Percentiles rank a stretch among this genome's conserved stretches.
Evolutionary conservation across 1,139 yeast genomes (phyloP).

Genomic region (Nakaseomyces kungkrabaensis): DNA sequence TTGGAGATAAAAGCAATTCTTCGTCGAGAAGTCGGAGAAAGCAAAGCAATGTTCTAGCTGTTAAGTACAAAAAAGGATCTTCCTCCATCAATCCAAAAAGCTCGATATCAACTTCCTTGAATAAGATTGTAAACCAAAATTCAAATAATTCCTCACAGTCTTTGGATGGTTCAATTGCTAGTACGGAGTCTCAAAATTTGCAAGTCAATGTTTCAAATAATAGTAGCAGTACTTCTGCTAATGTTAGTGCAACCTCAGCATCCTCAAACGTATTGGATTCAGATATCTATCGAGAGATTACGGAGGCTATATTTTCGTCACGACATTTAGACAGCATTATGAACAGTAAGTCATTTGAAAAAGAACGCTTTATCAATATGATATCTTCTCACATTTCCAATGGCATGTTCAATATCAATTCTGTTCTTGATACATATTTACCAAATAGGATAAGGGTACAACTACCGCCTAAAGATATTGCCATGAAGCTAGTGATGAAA

Average conservation of each 20-base stretch:
- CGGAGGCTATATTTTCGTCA: constrained; percentile 7
- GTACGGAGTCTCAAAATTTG: not conserved
- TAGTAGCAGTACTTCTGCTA: not conserved
- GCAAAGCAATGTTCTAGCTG: not conserved
- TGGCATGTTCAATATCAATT: constrained; percentile 4
- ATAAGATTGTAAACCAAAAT: not conserved
- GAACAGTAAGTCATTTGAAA: constrained; percentile 3
- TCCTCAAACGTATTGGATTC: not conserved
- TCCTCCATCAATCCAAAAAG: not conserved
- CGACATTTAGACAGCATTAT: not conserved
- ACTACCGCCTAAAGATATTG: constrained; percentile 65
- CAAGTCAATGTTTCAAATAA: not conserved
- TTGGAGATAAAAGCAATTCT: not conserved
- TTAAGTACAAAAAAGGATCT: not conserved
- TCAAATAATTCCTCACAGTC: not conserved
- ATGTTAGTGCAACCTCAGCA: not conserved
- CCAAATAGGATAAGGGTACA: constrained; percentile 3
- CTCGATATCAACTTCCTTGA: not conserved
- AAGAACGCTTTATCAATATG: constrained; percentile 7
- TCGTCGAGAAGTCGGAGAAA: constrained; percentile 4
- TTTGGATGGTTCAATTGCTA: not conserved
- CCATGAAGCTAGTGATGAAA: constrained; percentile 58
- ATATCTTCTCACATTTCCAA: constrained; percentile 5
- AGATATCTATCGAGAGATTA: constrained; percentile 7
- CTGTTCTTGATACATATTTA: not conserved